These are phyloP conservation scores for Pythium vanterpoolii DNA, from an alignment of 352 stramenopile genomes.

Conservation along the genomic window DNA sequence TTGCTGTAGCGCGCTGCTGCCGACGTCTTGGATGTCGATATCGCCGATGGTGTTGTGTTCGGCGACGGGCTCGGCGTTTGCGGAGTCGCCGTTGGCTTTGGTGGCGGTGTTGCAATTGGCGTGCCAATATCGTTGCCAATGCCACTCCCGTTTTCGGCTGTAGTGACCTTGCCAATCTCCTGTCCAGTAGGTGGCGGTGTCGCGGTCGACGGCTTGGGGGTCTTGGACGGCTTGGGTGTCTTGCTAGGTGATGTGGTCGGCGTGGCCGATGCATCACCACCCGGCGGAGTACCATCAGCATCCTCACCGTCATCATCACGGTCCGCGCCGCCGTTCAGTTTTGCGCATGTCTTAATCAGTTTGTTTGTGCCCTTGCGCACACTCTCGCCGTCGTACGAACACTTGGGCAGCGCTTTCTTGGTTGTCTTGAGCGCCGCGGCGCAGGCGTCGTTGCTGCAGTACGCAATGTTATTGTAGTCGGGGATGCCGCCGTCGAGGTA, in stretches of 20 bases:
- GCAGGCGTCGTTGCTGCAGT: conserved; percentile 3
- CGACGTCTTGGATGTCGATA: conserved; percentile 2
- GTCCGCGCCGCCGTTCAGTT: not conserved
- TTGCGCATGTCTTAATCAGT: conserved; percentile 9
- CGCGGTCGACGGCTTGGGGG: conserved; percentile 1
- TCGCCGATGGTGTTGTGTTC: not conserved
- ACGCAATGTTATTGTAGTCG: conserved; percentile 7
- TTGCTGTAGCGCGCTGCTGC: not conserved
- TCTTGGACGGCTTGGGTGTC: conserved; percentile 15
- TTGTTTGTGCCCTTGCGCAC: conserved; percentile 9
- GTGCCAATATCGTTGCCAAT: not conserved
- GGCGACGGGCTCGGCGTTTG: not conserved
- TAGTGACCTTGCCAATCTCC: conserved; percentile 5
- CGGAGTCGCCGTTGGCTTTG: not conserved
- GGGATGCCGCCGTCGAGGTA: conserved; percentile 4
- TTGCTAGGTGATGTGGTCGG: not conserved
- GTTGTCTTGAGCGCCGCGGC: conserved; percentile 6
- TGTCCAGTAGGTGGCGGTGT: not conserved
- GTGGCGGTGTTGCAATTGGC: not conserved
- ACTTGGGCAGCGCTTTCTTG: conserved; percentile 15
- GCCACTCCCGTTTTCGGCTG: not conserved
- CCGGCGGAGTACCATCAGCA: not conserved
- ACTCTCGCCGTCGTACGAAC: conserved; percentile 10
- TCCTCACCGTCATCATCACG: not conserved
- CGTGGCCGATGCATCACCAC: not conserved